Conservation (phyloP, 140 eudicot genomes). For the Ambrosia hybrid region DNA sequence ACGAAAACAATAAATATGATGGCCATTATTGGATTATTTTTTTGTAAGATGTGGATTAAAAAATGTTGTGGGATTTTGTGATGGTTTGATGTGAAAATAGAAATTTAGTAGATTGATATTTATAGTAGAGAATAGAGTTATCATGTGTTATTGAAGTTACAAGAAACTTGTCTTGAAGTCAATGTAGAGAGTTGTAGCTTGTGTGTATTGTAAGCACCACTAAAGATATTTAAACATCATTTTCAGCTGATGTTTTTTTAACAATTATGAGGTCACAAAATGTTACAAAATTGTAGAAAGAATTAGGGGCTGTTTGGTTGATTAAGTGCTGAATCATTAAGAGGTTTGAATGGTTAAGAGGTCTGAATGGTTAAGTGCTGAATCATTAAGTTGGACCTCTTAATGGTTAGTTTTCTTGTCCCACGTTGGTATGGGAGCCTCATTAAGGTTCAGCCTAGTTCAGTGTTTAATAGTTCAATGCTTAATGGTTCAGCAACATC, state of each 20-base stretch:
- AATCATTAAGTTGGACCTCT: no score
- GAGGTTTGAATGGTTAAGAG: no score
- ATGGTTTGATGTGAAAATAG: conserved; percentile 23
- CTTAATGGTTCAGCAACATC: no score
- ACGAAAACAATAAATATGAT: conserved; percentile 52
- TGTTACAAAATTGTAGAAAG: no score
- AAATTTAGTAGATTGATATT: conserved; percentile 18
- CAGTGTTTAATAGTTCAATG: no score
- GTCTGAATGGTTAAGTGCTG: no score
- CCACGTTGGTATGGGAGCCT: no score
- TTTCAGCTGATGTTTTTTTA: neutral
- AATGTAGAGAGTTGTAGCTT: conserved; percentile 9
- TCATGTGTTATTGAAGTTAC: conserved; percentile 21
- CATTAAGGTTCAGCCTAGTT: no score
- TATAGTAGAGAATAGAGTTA: conserved; percentile 21
- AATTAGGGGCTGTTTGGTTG: no score
- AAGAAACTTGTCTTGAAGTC: conserved; percentile 28
- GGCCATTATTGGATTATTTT: conserved; percentile 23
- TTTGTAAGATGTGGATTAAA: neutral
- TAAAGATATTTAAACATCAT: neutral
- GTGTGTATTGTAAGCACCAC: conserved; percentile 27
- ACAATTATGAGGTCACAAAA: neutral
- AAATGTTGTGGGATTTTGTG: conserved; percentile 5
- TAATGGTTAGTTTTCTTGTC: no score
- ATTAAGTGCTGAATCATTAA: no score